Conservation (phyloP, 164 flowering plant species). For the Houttuynia cordata region DNA sequence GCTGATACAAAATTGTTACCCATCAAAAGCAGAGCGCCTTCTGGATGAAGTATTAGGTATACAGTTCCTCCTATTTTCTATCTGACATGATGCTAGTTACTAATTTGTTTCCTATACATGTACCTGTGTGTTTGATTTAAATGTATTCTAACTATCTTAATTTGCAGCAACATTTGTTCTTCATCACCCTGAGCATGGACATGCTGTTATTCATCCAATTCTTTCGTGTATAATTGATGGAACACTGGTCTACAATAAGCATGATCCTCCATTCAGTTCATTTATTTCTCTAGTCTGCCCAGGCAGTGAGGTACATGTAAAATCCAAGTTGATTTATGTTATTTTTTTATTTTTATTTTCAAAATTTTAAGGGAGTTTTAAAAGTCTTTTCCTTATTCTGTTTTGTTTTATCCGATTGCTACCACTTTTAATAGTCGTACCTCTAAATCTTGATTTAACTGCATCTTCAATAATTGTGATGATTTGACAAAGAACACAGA, state of each 20-base stretch:
- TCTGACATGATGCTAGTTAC: neutral
- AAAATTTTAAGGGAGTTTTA: neutral
- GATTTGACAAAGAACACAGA: too few relatives aligned
- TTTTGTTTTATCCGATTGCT: neutral
- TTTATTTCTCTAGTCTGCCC: slow-evolving; percentile 87
- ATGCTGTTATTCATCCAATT: slow-evolving; percentile 86
- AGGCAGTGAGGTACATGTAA: slow-evolving; percentile 54
- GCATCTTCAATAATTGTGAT: too few relatives aligned
- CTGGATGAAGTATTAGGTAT: slow-evolving; percentile 94
- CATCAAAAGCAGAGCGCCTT: slow-evolving; percentile 59
- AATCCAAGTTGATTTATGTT: neutral
- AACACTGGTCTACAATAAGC: slow-evolving; percentile 60
- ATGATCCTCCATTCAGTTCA: slow-evolving; percentile 72
- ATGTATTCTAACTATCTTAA: too few relatives aligned
- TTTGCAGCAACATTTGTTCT: slow-evolving; percentile 73
- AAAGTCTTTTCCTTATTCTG: too few relatives aligned
- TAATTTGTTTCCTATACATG: too few relatives aligned
- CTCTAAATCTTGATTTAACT: neutral
- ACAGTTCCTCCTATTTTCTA: neutral
- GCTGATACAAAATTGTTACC: slow-evolving; percentile 75
- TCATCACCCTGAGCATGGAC: slow-evolving; percentile 98
- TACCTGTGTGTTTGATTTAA: too few relatives aligned
- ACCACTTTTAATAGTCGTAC: neutral
- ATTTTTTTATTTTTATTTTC: neutral
- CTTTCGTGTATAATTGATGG: slow-evolving; percentile 88